A percentile compares a stretch with the other conserved stretches of the same genome.
These are phyloP conservation scores for Ulota crispa DNA, from an alignment of 225 moss, liverwort and hornwort genomes.

Conservation along the genomic window DNA sequence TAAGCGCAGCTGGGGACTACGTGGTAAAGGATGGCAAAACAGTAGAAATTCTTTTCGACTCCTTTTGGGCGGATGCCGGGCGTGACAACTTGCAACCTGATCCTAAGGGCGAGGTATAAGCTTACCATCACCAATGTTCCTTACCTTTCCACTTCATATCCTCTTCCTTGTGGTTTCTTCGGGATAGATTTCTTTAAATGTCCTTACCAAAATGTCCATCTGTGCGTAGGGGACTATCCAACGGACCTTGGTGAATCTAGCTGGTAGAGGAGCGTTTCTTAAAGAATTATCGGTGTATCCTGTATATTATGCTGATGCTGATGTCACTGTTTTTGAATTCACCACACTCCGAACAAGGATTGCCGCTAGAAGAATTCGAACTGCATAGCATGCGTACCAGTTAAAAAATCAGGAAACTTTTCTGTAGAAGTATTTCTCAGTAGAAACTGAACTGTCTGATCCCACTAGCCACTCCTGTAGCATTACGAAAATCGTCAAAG, in stretches of 20 bases:
- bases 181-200: neutral
- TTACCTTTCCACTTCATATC: fast-evolving
- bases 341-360: conserved; percentile 42
- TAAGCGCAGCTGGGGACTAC: conserved; percentile 55
- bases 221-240: conserved; percentile 27
- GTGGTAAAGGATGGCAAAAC: conserved; percentile 44
- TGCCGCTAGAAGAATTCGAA: conserved; percentile 37
- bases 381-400: neutral
- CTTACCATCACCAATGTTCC: fast-evolving
- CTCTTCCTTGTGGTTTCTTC: neutral
- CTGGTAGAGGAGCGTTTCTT: conserved; percentile 40
- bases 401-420: neutral
- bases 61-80: conserved; percentile 48
- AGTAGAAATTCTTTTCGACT: conserved; percentile 52
- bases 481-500: neutral
- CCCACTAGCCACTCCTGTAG: neutral
- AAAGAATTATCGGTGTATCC: conserved; percentile 42
- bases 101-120: conserved; percentile 52
- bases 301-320: conserved; percentile 45
- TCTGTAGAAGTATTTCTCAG: neutral
- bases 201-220: too few relatives aligned
- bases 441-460: neutral
- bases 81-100: conserved; percentile 45
- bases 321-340: conserved; percentile 49
- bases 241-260: conserved; percentile 45